Evolutionary conservation across 192 early-diverging fungal species (phyloP).

Genomic region (Mortierella claussenii): DNA sequence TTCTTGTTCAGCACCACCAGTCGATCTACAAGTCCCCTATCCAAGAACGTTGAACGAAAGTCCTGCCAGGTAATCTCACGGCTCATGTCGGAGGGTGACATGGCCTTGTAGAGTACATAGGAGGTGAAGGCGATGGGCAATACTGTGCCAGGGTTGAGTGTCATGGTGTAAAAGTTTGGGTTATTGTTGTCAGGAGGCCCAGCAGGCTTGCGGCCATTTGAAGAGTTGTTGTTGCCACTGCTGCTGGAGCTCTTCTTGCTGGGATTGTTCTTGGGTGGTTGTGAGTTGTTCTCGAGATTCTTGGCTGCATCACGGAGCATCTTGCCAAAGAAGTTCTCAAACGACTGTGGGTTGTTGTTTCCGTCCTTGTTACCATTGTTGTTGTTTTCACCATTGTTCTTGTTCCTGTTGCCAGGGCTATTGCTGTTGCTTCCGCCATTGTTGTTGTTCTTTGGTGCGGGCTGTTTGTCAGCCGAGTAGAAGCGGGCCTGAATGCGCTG

Average conservation of each 20-base stretch:
- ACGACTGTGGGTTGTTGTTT: conserved; percentile 68
- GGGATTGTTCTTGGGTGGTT: conserved; percentile 30
- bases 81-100: conserved; percentile 57
- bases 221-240: conserved; percentile 30
- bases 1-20: conserved; percentile 91
- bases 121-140: conserved; percentile 57
- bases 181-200: conserved; percentile 46
- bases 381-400: conserved; percentile 7
- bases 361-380: conserved; percentile 30
- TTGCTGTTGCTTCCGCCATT: neutral
- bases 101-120: conserved; percentile 63
- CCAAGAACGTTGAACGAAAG: conserved; percentile 88
- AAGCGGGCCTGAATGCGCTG: conserved; percentile 25
- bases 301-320: conserved; percentile 44
- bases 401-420: conserved; percentile 25
- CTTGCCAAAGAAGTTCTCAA: conserved; percentile 78
- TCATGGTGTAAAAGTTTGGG: conserved; percentile 46
- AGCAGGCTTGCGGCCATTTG: conserved; percentile 44
- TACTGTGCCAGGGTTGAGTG: conserved; percentile 57
- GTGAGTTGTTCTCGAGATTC: conserved; percentile 34
- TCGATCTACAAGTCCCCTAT: conserved; percentile 92
- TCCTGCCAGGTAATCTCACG: conserved; percentile 93
- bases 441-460: conserved; percentile 16
- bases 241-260: conserved; percentile 40
- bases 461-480: conserved; percentile 38